Evolutionary conservation across 1,284 basidiomycete species (phyloP), one percentile per base, ranked within the genome.

Genomic region (Phylloboletellus chloephorus): DNA sequence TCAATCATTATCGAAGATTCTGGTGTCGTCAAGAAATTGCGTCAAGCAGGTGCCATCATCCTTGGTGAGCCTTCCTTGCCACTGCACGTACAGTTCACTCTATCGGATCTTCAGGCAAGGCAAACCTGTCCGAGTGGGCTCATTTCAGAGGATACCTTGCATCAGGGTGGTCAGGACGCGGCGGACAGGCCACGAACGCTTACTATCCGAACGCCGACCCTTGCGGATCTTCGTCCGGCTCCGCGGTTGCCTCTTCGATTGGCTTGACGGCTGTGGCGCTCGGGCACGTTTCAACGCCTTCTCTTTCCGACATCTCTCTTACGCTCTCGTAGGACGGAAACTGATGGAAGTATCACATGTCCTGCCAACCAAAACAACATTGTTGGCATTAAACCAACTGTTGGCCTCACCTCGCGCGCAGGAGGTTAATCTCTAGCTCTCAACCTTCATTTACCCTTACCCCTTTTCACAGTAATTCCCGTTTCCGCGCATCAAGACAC

Each of bases 21-120:
- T 3, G 72, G 72, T 0, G 76, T 82, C 4, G 73, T 79, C 0
- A 73, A 72, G 31, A 71, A 68, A 23, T 68, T 86, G 7, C 71
- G 82, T 5, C 66, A 65, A 31, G 82, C 82, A 3, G 83, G 83
- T 3, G 82, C 82, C 1, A 77, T 87, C 48, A 67, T 86, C 12
- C 65, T 86, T 17, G 80, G 72, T 67, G 19, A 22, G 43, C 16
- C 10, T 31, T 20, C 7, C 20, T 15, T 15, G 10, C n/a, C 2
- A 34, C 34, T 24, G 3, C 15, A 7, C 8, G 33, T 42, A 19
- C 24, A 9, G 12, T 28, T 34, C 15, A 4, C 24, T 35, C 13
- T 23, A 20, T 19, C 19, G 16, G 21, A 37, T 23, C 9, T 0
- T 37, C 46, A 71, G 72, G 77, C n/a, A 82, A 82, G 54, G 67